Evolutionary conservation across 2,329 filamentous ascomycete species (phyloP), one percentile per base, ranked within the genome.

Genomic region (Colletotrichum gigasporum): DNA sequence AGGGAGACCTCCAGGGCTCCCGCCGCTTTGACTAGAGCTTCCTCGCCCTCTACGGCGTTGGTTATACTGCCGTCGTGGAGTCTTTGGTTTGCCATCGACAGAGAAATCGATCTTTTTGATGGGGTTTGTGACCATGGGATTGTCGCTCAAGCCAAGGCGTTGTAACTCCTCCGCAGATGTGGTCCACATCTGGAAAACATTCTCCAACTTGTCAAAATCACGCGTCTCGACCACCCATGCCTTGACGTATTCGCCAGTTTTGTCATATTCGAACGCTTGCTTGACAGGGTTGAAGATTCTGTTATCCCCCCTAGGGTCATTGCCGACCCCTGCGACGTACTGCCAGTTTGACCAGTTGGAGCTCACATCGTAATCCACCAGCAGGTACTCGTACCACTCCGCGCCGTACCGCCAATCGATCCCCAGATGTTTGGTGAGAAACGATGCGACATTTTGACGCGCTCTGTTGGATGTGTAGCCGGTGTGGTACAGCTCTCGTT

Each of bases 331-430:
- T 0, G 91, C 85, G 0, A 92, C 87, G 66, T 95, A 95, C 74
- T 94, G 91, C 92, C 91, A 94, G 70, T 93, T 94, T 9, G 88
- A 88, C 91, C 91, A 95, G 69, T 94, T 94, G 63, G 85, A 90
- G 12, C 85, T 87, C 0, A 91, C 84, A 69, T 95, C 92, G 72
- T 94, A 93, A 73, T 96, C 92, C 28, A 90, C 81, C 3, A 94
- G 82, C 71, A 91, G 79, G 72, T 85, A 87, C 73, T 95, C 92
- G 71, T 94, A 95, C 90, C 91, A 95, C 73, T 94, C 92, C 0
- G 91, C 92, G 0, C 92, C 92, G 12, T 92, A 83, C 0, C 91
- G 86, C 92, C 92, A 96, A 75, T 95, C 92, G 20, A 95, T 88
- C 1, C 84, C 83, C 3, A 94, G 79, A 65, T 93, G 90, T 68